Base-by-base conservation (phyloP, 208 protist species). In the Leishmania tropica region DNA sequence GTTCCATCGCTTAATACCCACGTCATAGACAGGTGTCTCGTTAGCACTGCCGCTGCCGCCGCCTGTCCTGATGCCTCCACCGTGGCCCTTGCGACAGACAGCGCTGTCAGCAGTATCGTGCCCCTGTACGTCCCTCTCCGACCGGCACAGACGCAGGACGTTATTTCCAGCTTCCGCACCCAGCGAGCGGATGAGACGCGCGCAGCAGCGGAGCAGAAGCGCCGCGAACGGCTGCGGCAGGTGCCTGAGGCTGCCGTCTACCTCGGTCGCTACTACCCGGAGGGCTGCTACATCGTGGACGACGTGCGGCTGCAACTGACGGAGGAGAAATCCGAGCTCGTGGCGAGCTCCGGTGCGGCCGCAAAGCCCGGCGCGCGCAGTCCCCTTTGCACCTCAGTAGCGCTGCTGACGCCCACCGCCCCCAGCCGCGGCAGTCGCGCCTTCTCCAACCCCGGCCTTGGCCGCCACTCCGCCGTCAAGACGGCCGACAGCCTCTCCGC, bases 191-290 rank as follows among this genome's bases (percentile, higher is more conserved):
- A 80, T 35, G 78, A 85, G 10, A 62, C 35, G 42, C 79, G 78
- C 6, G 81, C 62, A 35, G 54, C 62, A 60, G 74, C 21, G 40
- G 74, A 74, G 58, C 62, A 64, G 62, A n/a, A 62, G 62, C 82
- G 82, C n/a, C 70, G 77, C 60, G 72, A 79, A 28, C 82, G 71
- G 28, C 82, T 85, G 60, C 76, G 37, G 7, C 82, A 75, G 72
- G 37, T 79, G 19, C 82, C 82, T 17, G 60, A 73, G 10, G 82
- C 75, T 19, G 47, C 77, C 21, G 37, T 70, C n/a, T 85, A 85
- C 71, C 48, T 75, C 17, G 64, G 77, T 47, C 82, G 82, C 76
- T 85, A 81, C 77, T 85, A 85, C 78, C 82, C 82, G 0, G 54
- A 79, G n/a, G 64, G 62, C 47, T 37, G 42, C 56, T 37, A 77